Conservation (phyloP, 805 yeast species). For the Naumovozyma dairenensis region DNA sequence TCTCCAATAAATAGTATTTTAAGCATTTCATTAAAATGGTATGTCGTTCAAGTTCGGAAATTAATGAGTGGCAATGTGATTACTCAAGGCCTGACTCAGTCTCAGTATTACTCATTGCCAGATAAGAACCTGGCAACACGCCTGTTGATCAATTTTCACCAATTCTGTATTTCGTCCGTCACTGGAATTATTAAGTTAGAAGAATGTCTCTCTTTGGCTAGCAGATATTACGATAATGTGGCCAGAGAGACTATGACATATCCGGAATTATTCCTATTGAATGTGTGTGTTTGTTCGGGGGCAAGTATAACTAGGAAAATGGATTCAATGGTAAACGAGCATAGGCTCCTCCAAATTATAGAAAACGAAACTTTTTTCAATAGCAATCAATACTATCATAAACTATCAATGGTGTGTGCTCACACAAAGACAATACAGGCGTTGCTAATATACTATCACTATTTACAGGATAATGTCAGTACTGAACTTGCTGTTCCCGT, state of each 20-base stretch:
- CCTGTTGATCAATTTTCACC: slow-evolving; percentile 16
- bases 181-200: slow-evolving; percentile 13
- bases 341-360: slow-evolving; percentile 17
- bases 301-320: slow-evolving; percentile 17
- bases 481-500: slow-evolving; percentile 36
- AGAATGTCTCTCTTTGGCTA: slow-evolving; percentile 12
- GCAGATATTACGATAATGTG: slow-evolving; percentile 13
- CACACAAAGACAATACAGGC: slow-evolving; percentile 45
- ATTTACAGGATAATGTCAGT: slow-evolving; percentile 30
- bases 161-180: slow-evolving; percentile 12
- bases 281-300: slow-evolving; percentile 17
- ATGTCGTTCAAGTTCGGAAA: slow-evolving; percentile 15
- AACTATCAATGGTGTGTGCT: slow-evolving; percentile 40
- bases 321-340: slow-evolving; percentile 14
- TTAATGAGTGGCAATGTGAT: too few species aligned
- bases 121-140: slow-evolving; percentile 17
- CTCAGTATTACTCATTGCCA: slow-evolving; percentile 18
- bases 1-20: slow-evolving; percentile 15
- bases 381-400: slow-evolving; percentile 44
- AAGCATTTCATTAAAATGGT: slow-evolving; percentile 18
- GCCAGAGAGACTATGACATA: slow-evolving; percentile 11
- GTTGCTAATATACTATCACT: slow-evolving; percentile 36
- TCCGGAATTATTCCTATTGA: slow-evolving; percentile 20
- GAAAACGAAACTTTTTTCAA: slow-evolving; percentile 30
- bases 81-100: too few species aligned